phyloP scores from a whole-genome alignment of 495 filamentous ascomycete species.

The Filosporella fistucella region DNA sequence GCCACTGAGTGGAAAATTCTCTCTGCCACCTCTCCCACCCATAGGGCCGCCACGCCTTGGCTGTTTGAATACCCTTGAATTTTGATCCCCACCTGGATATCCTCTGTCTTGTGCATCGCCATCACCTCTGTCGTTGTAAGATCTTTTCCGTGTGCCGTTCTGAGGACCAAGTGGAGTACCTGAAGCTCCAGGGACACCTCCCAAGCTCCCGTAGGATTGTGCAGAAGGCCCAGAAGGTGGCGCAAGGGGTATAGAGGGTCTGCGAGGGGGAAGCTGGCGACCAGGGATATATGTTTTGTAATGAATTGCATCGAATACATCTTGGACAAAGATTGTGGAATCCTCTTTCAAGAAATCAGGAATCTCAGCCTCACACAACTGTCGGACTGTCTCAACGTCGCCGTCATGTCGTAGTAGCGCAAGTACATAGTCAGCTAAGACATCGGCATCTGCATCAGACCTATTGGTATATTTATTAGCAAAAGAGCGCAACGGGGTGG shows the following conservation, averaged over 20 bases:
- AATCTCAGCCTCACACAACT: slow-evolving; percentile 71
- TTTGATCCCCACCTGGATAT: slow-evolving; percentile 22
- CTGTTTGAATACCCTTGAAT: slow-evolving; percentile 64
- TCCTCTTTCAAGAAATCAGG: slow-evolving; percentile 91
- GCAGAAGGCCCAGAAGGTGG: slow-evolving; percentile 20
- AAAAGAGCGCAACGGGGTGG: background rate
- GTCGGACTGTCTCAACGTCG: slow-evolving; percentile 64
- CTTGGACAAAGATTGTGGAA: slow-evolving; percentile 72
- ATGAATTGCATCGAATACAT: slow-evolving; percentile 70
- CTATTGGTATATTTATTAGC: slow-evolving; percentile 34
- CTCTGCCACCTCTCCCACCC: slow-evolving; percentile 36
- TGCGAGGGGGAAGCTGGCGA: slow-evolving; percentile 37
- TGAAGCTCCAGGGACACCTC: background rate
- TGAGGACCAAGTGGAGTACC: slow-evolving; percentile 23
- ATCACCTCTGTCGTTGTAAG: slow-evolving; percentile 53
- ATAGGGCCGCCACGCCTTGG: slow-evolving; percentile 59
- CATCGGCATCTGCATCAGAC: slow-evolving; percentile 91
- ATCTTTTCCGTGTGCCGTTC: slow-evolving; percentile 48
- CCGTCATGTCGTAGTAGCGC: slow-evolving; percentile 84
- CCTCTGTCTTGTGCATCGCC: slow-evolving; percentile 36
- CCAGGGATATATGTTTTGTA: slow-evolving; percentile 58
- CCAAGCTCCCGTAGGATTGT: slow-evolving; percentile 9
- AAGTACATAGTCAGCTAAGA: slow-evolving; percentile 92
- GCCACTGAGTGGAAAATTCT: slow-evolving; percentile 21
- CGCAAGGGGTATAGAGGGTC: slow-evolving; percentile 20